Percentiles rank a stretch among this genome's conserved stretches.
These are phyloP conservation scores for Fragaria nilgerrensis DNA, from an alignment of 306 rosid species.

Conservation along the genomic window DNA sequence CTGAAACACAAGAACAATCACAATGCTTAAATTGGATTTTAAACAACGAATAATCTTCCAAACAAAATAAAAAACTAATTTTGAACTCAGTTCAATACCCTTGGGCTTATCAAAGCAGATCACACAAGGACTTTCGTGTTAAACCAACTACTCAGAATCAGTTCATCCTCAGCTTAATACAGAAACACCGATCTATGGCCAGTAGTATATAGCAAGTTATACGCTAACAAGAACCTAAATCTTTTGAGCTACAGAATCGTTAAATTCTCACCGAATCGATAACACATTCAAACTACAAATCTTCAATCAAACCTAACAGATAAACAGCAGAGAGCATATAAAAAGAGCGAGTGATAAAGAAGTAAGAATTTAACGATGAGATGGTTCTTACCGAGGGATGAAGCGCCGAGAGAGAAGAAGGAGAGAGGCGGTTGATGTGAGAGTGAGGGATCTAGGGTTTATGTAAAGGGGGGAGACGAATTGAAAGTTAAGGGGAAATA, in stretches of 20 bases:
- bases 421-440: not conserved
- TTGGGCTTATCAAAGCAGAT: not conserved
- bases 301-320: not conserved
- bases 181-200: not conserved
- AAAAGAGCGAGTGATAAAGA: not conserved
- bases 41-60: not conserved
- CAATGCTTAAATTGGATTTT: not conserved
- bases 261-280: not conserved
- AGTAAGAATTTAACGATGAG: not conserved
- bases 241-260: not conserved
- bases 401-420: not conserved
- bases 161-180: not conserved
- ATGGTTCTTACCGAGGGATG: not conserved
- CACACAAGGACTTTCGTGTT: not conserved
- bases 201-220: not conserved
- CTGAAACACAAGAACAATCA: not conserved
- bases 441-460: slow-evolving; percentile 4
- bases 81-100: not conserved
- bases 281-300: not conserved
- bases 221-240: not conserved
- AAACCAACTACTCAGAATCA: not conserved
- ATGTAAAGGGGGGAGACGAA: not conserved
- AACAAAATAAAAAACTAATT: no score
- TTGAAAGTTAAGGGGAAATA: not conserved
- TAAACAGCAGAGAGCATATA: not conserved